A percentile compares a stretch with the other conserved stretches of the same genome.
Evolutionary conservation across 2,329 filamentous ascomycete species (phyloP).

Genomic region (Gliomastix tumulicola): DNA sequence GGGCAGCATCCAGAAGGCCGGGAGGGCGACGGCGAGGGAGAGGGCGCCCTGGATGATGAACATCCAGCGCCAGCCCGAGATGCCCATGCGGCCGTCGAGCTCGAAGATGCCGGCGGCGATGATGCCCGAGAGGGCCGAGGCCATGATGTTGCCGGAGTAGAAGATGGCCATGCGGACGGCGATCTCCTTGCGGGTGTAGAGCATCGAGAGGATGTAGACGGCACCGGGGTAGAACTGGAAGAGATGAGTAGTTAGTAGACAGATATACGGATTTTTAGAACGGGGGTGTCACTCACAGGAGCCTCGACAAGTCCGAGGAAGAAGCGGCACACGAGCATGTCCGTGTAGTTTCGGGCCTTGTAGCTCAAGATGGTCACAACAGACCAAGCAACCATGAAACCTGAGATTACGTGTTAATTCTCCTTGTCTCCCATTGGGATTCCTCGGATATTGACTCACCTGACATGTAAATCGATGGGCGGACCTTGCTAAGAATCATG

Average conservation of each 20-base stretch:
- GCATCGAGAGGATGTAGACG: slow-evolving; percentile 21
- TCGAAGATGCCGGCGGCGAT: slow-evolving; percentile 50
- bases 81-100: slow-evolving; percentile 32
- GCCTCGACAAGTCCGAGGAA: slow-evolving; percentile 23
- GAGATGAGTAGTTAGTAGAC: slow-evolving; percentile 1
- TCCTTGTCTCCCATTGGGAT: too few species aligned
- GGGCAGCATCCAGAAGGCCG: slow-evolving; percentile 18
- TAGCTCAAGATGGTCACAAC: slow-evolving; percentile 18
- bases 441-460: slow-evolving; percentile 6
- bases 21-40: slow-evolving; percentile 16
- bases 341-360: slow-evolving; percentile 16
- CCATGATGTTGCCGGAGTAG: slow-evolving; percentile 53
- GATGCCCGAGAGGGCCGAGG: slow-evolving; percentile 57
- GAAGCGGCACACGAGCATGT: slow-evolving; percentile 20
- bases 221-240: slow-evolving; percentile 25
- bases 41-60: slow-evolving; percentile 60
- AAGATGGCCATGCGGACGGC: slow-evolving; percentile 49
- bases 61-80: slow-evolving; percentile 56
- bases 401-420: not conserved
- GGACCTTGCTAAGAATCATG: slow-evolving; percentile 36
- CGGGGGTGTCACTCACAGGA: slow-evolving; percentile 9
- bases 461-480: slow-evolving; percentile 27
- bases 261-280: not conserved
- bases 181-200: slow-evolving; percentile 57
- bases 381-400: slow-evolving; percentile 24